phyloP scores from a whole-genome alignment of 2,329 filamentous ascomycete genomes.

The Fusarium luffae region DNA sequence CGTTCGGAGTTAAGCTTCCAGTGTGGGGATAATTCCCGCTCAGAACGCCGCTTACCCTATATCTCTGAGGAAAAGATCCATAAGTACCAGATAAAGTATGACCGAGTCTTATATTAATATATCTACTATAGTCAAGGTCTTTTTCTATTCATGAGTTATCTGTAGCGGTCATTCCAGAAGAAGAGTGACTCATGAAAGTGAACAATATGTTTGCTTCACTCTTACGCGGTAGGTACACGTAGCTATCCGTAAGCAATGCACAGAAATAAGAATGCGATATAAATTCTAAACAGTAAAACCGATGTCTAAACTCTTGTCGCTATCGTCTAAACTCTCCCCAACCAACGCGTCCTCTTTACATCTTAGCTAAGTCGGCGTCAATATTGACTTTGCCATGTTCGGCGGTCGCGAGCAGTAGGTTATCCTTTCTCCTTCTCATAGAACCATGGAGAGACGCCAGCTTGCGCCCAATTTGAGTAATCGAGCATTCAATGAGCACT shows the following conservation, averaged over 20 bases:
- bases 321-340: background rate
- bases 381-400: slow-evolving; percentile 75
- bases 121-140: background rate
- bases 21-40: background rate
- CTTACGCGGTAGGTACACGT: rapidly evolving
- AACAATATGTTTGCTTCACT: background rate
- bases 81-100: background rate
- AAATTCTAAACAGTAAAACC: background rate
- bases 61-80: background rate
- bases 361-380: slow-evolving; percentile 55
- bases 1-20: background rate
- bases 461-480: slow-evolving; percentile 67
- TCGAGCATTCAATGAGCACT: slow-evolving; percentile 65
- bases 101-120: background rate
- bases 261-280: background rate
- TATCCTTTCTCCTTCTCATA: slow-evolving; percentile 65
- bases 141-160: background rate
- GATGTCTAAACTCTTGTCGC: background rate
- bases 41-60: background rate
- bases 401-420: slow-evolving; percentile 65
- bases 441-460: slow-evolving; percentile 64
- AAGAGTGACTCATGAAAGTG: background rate
- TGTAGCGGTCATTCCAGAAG: background rate
- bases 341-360: background rate
- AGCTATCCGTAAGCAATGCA: background rate